A percentile compares a stretch with the other conserved stretches of the same genome.
Evolutionary conservation across 176 grass and related monocot genomes (phyloP).

Genomic region (Saccharum spontaneum): DNA sequence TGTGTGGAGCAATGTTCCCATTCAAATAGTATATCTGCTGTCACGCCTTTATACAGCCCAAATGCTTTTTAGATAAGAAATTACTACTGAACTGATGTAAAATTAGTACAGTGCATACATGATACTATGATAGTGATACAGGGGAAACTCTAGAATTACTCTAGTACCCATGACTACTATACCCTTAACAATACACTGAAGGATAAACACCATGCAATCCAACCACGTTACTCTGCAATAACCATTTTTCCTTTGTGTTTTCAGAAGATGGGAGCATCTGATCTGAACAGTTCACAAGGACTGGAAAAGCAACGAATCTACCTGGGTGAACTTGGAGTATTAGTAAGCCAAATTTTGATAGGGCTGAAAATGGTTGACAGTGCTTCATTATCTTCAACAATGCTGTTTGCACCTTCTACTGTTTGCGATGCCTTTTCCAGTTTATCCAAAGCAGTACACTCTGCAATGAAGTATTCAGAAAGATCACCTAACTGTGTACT

Average conservation of each 20-base stretch:
- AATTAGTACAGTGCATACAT: background rate
- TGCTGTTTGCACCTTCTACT: constrained; percentile 69
- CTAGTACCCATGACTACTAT: background rate
- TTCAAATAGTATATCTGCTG: constrained; percentile 17
- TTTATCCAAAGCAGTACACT: constrained; percentile 68
- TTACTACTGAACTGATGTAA: constrained; percentile 6
- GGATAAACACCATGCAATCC: background rate
- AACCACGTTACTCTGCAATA: background rate
- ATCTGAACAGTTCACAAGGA: background rate
- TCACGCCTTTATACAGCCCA: background rate
- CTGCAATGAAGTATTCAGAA: constrained; percentile 46
- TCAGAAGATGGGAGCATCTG: background rate
- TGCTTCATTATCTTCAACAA: constrained; percentile 73
- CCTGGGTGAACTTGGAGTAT: constrained; percentile 57
- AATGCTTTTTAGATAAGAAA: constrained; percentile 14
- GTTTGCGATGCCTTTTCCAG: constrained; percentile 89
- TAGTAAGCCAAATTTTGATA: constrained; percentile 65
- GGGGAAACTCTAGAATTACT: background rate
- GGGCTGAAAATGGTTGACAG: constrained; percentile 62
- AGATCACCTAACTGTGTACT: background rate
- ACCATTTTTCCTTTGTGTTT: background rate
- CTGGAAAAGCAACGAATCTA: constrained; percentile 32
- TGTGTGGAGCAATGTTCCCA: background rate
- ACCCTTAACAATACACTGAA: constrained; percentile 9
- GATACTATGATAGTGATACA: constrained; percentile 2